phyloP scores from a whole-genome alignment of 495 filamentous ascomycete species.

The Tetracladium marchalianum region DNA sequence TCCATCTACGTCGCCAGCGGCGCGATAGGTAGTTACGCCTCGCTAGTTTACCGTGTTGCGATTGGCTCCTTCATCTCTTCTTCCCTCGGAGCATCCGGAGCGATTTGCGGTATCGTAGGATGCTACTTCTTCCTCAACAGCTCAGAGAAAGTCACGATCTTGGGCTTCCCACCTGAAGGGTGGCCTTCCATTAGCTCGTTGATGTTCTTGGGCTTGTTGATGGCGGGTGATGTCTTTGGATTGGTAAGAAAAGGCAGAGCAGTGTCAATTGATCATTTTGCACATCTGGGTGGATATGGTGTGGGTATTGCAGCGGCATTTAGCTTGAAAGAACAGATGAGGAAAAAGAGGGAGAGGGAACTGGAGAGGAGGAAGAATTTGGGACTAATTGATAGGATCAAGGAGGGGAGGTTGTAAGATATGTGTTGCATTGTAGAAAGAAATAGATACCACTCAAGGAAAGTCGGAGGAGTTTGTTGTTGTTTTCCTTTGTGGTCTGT shows the following conservation, averaged over 20 bases:
- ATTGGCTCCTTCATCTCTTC: slow-evolving; percentile 34
- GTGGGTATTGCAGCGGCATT: slow-evolving; percentile 35
- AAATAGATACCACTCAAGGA: too few species aligned
- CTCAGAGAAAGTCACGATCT: slow-evolving; percentile 37
- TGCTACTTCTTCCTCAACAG: slow-evolving; percentile 60
- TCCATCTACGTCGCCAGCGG: slow-evolving; percentile 65
- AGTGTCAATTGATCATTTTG: slow-evolving; percentile 49
- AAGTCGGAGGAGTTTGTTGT: too few species aligned
- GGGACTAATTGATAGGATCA: slow-evolving; percentile 11
- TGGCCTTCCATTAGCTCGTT: slow-evolving; percentile 40
- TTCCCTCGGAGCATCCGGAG: slow-evolving; percentile 66
- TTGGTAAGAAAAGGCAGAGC: slow-evolving; percentile 23
- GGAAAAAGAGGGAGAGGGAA: slow-evolving; percentile 15
- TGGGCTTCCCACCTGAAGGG: slow-evolving; percentile 40
- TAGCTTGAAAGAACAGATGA: slow-evolving; percentile 13
- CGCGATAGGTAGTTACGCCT: slow-evolving; percentile 52
- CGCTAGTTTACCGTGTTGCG: slow-evolving; percentile 50
- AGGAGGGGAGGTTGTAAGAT: slow-evolving; percentile 10
- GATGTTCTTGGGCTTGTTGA: slow-evolving; percentile 34
- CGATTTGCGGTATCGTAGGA: slow-evolving; percentile 54
- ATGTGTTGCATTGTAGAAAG: neutral
- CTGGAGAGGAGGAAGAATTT: slow-evolving; percentile 14
- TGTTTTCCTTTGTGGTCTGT: too few species aligned
- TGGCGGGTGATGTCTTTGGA: slow-evolving; percentile 36
- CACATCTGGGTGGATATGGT: slow-evolving; percentile 62